Evolutionary conservation across 208 protist species (phyloP), one percentile per base, ranked within the genome.

Genomic region (Porcisia deanei): DNA sequence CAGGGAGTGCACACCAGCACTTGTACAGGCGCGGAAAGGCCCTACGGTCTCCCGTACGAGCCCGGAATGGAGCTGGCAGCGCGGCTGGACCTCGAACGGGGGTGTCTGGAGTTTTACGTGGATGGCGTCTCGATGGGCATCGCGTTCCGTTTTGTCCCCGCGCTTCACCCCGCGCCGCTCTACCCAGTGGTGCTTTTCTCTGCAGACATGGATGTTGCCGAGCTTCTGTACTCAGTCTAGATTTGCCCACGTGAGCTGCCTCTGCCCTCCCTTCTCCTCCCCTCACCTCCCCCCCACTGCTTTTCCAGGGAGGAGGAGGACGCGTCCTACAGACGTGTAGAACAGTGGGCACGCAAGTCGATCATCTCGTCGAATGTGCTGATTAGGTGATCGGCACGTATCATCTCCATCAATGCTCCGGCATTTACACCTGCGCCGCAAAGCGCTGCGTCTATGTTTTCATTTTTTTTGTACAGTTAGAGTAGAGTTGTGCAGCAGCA

Each of bases 131-230:
- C 73, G 30, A 75, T 86, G 63, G 91, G 91, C 5, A 78, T 84
- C 12, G 91, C 91, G 3, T 95, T 93, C 70, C 73, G 70, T 41
- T 92, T 95, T 68, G 55, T 47, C n/a, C 71, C 71, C 30, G 68
- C 84, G 18, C 77, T 66, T 0, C 79, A 88, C 54, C 85, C 87
- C 0, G 85, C 85, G 53, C 84, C 87, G 18, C 75, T 95, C 1
- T 92, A 87, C 43, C 91, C 91, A 2, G 43, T 93, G 3, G 89
- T 91, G 4, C 72, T 91, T 2, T 84, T 95, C 41, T 60, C 71
- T 3, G 61, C 74, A 0, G 89, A 92, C 53, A 79, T 82, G 47
- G 82, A 91, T 65, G 76, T 37, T 4, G 91, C 85, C 14, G 88
- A 81, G 52, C 76, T 91, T 58, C 82, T 87, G 22, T 76, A 80